Base-by-base conservation (phyloP, 129 eudicot genomes). In the Flaveria trinervia region DNA sequence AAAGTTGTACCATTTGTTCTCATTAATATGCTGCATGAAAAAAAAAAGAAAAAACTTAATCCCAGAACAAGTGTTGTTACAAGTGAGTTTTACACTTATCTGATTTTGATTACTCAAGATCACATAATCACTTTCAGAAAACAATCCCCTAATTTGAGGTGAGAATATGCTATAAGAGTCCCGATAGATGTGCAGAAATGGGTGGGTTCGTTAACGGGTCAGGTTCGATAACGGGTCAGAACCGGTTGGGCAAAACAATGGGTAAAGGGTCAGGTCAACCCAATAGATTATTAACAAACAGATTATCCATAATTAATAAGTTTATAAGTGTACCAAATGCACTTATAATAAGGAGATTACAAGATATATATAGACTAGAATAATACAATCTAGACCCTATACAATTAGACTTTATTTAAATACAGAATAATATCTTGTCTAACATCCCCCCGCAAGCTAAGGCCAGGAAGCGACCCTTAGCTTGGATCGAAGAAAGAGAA, bases 1-100 rank as follows among this genome's bases (percentile, higher is more conserved):
- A 70, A 93, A 90, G 77, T 80, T 88, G 87, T 90, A 93, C 98
- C 98, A 93, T 79, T 79, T 88, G 82, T 93, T 85, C 77, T 93
- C 95, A 26, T 88, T 87, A 69, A 85, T 68, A 66, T 90, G 89
- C 96, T 93, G 95, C 88, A 86, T 5, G 5, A 18, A 50, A 65
- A 69, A 79, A 79, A 51, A 65, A 45, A 45, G 50, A 1, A 33
- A 59, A 23, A 61, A 26, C 64, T 44, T 60, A 26, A 70, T 30
- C 33, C 28, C 39, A 51, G 43, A 57, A 22, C 1, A 73, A 14
- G 8, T 2, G 20, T 55, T 54, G 7, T 5, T 57, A 57, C 30
- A 57, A 57, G 28, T 57, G 65, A 57, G 33, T 57, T 20, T 20
- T 57, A 57, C 65, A 57, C 65, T 57, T 20, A 57, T 57, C 30